Percentiles rank a stretch among this genome's conserved stretches.
These are phyloP conservation scores for Lactarius hengduanensis DNA, from an alignment of 768 basidiomycete species.

Conservation along the genomic window DNA sequence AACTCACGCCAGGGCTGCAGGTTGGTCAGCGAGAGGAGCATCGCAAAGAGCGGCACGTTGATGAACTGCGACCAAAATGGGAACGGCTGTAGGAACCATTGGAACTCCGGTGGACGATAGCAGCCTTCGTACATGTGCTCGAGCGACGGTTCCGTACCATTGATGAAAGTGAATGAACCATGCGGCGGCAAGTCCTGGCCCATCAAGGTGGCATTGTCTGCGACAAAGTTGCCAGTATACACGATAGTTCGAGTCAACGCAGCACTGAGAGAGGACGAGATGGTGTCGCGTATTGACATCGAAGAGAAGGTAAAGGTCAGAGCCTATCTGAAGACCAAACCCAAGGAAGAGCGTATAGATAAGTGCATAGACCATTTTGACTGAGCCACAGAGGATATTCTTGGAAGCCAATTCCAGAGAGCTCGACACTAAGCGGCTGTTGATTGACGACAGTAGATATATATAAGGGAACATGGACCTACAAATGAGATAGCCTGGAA, in stretches of 20 bases:
- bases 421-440: conserved; percentile 57
- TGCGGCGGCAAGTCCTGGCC: conserved; percentile 44
- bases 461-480: conserved; percentile 33
- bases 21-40: conserved; percentile 71
- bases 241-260: conserved; percentile 48
- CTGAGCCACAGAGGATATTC: conserved; percentile 80
- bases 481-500: conserved; percentile 88
- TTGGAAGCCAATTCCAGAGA: conserved; percentile 83
- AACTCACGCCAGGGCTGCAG: conserved; percentile 70
- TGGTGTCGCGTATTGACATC: conserved; percentile 55
- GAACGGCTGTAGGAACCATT: conserved; percentile 82
- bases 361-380: conserved; percentile 87
- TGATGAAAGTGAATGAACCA: conserved; percentile 68
- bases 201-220: conserved; percentile 51
- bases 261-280: conserved; percentile 53
- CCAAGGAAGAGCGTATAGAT: conserved; percentile 85
- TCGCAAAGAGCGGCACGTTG: conserved; percentile 74
- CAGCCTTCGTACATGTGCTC: conserved; percentile 63
- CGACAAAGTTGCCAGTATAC: conserved; percentile 64
- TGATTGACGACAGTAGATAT: conserved; percentile 16
- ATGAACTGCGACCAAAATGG: conserved; percentile 75
- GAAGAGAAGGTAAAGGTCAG: conserved; percentile 73
- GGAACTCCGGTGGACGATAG: conserved; percentile 58
- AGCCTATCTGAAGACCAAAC: conserved; percentile 82
- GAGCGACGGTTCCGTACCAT: conserved; percentile 45